Conservation (phyloP, 2,329 filamentous ascomycete genomes). For the Aspergillus tubingensis region DNA sequence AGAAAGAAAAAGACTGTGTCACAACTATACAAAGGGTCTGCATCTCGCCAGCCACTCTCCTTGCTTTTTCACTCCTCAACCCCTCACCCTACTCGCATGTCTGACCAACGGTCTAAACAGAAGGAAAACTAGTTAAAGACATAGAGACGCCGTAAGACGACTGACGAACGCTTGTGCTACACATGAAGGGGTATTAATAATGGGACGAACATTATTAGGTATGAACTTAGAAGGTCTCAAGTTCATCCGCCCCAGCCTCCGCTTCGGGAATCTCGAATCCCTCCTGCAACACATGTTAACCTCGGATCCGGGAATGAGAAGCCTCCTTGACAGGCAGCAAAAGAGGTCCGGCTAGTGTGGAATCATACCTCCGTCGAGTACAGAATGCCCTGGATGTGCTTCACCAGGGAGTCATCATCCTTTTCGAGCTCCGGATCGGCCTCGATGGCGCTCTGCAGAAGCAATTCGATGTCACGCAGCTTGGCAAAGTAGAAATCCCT, state of each 20-base stretch:
- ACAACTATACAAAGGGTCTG: neutral
- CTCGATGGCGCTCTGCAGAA: constrained; percentile 91
- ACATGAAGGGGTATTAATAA: constrained; percentile 28
- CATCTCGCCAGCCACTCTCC: neutral
- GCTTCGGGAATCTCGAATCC: constrained; percentile 37
- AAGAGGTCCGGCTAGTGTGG: neutral
- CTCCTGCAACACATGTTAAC: constrained; percentile 23
- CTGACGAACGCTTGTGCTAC: constrained; percentile 22
- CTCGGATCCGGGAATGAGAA: neutral
- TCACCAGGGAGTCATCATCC: constrained; percentile 87
- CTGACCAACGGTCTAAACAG: neutral
- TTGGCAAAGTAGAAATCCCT: constrained; percentile 99
- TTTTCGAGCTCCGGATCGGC: constrained; percentile 91
- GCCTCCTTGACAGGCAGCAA: neutral
- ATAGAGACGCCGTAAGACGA: constrained; percentile 2
- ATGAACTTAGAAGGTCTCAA: constrained; percentile 33
- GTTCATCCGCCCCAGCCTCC: constrained; percentile 29
- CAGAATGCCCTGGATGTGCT: constrained; percentile 93
- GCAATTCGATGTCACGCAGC: constrained; percentile 90
- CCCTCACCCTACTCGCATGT: neutral
- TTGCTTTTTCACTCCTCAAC: neutral
- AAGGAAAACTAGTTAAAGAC: constrained; percentile 1
- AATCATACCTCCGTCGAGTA: constrained; percentile 82
- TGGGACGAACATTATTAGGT: constrained; percentile 13
- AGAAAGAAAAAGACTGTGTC: neutral